phyloP scores from a whole-genome alignment of 1,284 basidiomycete genomes.

The Moniliophthora roreri region DNA sequence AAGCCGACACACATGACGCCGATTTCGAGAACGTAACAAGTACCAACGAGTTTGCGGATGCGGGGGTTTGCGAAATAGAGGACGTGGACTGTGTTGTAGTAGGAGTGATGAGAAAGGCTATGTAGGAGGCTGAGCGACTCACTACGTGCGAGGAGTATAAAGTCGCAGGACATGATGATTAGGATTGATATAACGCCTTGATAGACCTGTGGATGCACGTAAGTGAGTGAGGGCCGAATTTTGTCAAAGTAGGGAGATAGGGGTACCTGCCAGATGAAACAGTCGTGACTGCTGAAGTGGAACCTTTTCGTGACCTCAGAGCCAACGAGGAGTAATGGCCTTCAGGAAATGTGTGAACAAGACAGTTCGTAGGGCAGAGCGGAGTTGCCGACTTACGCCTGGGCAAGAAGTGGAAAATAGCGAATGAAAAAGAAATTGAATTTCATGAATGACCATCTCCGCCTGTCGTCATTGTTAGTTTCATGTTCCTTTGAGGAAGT shows the following conservation, averaged over 20 bases:
- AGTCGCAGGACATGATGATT: conserved; percentile 2
- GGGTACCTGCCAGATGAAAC: conserved; percentile 5
- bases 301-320: conserved; percentile 4
- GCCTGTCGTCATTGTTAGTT: neutral
- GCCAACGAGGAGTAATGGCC: conserved; percentile 8
- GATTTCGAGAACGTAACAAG: neutral
- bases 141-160: conserved; percentile 5
- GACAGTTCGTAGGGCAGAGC: neutral
- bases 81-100: neutral
- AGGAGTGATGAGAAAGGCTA: no score
- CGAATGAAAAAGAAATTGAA: conserved; percentile 9
- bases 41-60: neutral
- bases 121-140: neutral
- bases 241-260: neutral
- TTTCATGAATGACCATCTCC: conserved; percentile 6
- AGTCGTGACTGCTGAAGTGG: conserved; percentile 8
- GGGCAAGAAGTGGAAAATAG: conserved; percentile 3
- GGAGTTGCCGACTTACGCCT: neutral
- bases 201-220: neutral
- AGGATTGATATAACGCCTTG: conserved; percentile 6
- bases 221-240: neutral
- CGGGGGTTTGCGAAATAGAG: neutral
- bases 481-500: neutral
- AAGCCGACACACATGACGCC: neutral
- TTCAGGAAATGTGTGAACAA: neutral